Percentiles rank a stretch among this genome's conserved stretches.
Conservation (phyloP, 2,329 filamentous ascomycete species). For the Immersiporthe knoxdaviesiana region DNA sequence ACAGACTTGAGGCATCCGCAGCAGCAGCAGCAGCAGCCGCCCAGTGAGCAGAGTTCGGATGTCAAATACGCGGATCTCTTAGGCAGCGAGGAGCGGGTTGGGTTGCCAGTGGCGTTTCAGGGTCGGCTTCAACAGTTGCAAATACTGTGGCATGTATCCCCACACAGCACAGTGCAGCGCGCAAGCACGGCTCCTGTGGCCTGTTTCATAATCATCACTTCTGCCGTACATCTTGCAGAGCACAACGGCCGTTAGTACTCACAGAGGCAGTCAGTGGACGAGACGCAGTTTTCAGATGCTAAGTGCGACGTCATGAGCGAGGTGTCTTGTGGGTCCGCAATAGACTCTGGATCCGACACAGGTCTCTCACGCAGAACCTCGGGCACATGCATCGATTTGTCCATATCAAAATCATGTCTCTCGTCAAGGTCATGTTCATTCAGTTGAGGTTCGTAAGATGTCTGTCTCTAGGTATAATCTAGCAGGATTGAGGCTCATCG, state of each 20-base stretch:
- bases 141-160: neutral
- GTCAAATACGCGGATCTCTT: neutral
- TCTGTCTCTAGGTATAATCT: neutral
- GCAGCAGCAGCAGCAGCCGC: neutral
- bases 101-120: neutral
- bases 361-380: neutral
- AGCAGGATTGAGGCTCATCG: neutral
- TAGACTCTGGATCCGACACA: neutral
- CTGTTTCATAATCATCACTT: no score
- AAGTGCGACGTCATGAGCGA: neutral
- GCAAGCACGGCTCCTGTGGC: neutral
- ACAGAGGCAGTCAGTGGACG: no score
- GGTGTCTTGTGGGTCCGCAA: neutral
- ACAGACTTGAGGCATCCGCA: neutral
- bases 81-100: neutral
- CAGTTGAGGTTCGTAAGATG: neutral
- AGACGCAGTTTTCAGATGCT: neutral
- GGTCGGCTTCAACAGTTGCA: neutral
- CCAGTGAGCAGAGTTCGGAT: neutral
- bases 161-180: neutral
- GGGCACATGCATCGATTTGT: neutral
- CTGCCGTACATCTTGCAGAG: neutral
- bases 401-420: neutral
- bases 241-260: no score
- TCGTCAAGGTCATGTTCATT: neutral